phyloP scores from a whole-genome alignment of 2,329 filamentous ascomycete genomes.

The Fusarium napiforme region DNA sequence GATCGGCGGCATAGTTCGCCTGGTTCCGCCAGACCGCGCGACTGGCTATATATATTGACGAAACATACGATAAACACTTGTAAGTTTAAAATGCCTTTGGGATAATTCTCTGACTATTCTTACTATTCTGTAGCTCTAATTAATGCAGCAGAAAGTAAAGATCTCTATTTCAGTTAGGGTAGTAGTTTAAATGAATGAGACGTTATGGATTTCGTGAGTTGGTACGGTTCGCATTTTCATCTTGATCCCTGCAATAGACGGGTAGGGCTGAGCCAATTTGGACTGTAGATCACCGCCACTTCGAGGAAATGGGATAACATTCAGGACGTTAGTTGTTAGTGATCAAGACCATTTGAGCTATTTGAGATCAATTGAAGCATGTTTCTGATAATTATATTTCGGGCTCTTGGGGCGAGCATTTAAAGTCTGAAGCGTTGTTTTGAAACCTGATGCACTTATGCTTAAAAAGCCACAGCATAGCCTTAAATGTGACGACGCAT shows the following conservation, averaged over 20 bases:
- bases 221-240: not conserved
- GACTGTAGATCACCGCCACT: not conserved
- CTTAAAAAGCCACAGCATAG: not conserved
- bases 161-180: too few relatives aligned
- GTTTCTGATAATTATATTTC: too few relatives aligned
- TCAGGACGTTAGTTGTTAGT: too few relatives aligned
- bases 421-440: not conserved
- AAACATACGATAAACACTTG: too few relatives aligned
- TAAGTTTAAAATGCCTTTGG: too few relatives aligned
- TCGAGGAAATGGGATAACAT: not conserved
- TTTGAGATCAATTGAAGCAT: not conserved
- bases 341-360: accelerated
- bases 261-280: not conserved
- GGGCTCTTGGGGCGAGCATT: accelerated
- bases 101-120: too few relatives aligned
- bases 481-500: not conserved
- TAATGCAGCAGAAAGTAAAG: not conserved
- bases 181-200: not conserved
- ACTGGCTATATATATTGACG: too few relatives aligned
- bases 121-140: not conserved
- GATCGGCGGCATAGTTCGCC: not conserved
- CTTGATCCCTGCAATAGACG: not conserved
- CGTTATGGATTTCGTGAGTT: not conserved
- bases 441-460: not conserved
- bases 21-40: not conserved